Conservation (phyloP, 2,329 filamentous ascomycete genomes). For the Colletotrichum sp. region DNA sequence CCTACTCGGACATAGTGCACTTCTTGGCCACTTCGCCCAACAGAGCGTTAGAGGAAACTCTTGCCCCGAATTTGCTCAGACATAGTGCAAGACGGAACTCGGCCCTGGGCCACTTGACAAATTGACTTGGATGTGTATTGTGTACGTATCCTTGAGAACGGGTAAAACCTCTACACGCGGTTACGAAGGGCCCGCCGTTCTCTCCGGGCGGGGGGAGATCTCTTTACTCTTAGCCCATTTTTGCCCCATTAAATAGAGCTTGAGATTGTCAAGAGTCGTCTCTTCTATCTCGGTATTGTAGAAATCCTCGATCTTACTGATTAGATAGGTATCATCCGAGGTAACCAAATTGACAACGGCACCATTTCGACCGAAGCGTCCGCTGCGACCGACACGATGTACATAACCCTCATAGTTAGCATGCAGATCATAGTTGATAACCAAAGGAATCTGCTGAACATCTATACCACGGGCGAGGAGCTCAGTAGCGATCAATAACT, state of each 20-base stretch:
- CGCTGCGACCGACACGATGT: constrained; percentile 98
- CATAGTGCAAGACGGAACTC: too few species aligned
- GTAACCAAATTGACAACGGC: constrained; percentile 99
- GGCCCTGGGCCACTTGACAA: too few species aligned
- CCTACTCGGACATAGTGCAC: too few species aligned
- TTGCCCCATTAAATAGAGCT: neutral
- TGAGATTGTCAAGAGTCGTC: constrained; percentile 44
- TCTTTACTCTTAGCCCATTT: neutral
- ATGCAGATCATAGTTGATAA: constrained; percentile 99
- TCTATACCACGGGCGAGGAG: constrained; percentile 99
- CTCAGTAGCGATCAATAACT: constrained; percentile 98
- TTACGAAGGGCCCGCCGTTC: too few species aligned
- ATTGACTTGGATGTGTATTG: too few species aligned
- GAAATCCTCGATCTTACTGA: constrained; percentile 99
- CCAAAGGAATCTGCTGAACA: constrained; percentile 98
- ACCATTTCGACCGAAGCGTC: constrained; percentile 99
- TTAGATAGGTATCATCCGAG: constrained; percentile 98
- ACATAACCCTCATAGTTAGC: constrained; percentile 99
- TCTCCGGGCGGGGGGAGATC: neutral
- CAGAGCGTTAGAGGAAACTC: too few species aligned
- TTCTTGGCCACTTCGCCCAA: too few species aligned
- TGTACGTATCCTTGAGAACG: too few species aligned
- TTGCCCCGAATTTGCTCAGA: too few species aligned
- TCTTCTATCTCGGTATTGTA: constrained; percentile 99
- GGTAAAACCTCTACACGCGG: too few species aligned